These are phyloP conservation scores for Arabidopsis thaliana DNA, from an alignment of 345 rosid species.

Conservation along the genomic window DNA sequence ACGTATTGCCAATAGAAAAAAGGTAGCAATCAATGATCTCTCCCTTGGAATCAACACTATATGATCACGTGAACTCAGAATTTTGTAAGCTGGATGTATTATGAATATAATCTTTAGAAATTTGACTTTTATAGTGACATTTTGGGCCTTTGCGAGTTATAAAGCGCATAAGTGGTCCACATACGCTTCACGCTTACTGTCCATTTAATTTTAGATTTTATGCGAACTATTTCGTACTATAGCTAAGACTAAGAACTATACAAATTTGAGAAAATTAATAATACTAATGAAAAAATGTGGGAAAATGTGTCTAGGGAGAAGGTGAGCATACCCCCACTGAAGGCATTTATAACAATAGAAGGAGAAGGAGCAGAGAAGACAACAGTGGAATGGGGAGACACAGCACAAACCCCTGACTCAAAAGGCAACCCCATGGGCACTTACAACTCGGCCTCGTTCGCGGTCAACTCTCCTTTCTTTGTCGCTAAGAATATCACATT, in stretches of 20 bases:
- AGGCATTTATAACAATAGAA: constrained; percentile 82
- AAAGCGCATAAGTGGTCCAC: constrained; percentile 35
- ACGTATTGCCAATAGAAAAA: constrained; percentile 25
- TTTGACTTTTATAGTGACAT: background rate
- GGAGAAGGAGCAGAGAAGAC: constrained; percentile 95
- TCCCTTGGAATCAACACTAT: constrained; percentile 25
- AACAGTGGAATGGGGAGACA: constrained; percentile 93
- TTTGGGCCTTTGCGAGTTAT: constrained; percentile 15
- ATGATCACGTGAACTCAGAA: constrained; percentile 37
- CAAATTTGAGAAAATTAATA: background rate
- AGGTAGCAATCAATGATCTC: constrained; percentile 20
- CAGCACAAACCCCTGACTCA: constrained; percentile 79
- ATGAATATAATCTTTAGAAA: constrained; percentile 5
- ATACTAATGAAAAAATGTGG: background rate
- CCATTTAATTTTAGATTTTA: constrained; percentile 5
- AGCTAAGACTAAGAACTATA: background rate
- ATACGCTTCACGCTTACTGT: constrained; percentile 12
- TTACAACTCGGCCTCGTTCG: constrained; percentile 85
- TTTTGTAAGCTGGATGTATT: constrained; percentile 7
- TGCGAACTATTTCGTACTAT: background rate
- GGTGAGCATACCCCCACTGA: constrained; percentile 75
- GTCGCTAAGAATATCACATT: constrained; percentile 94
- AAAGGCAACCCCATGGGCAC: constrained; percentile 81
- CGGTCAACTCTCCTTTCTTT: constrained; percentile 84
- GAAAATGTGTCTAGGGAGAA: constrained; percentile 66